These are phyloP conservation scores for Puccinellia tenuiflora DNA, from an alignment of 176 grass and related monocot genomes.

Conservation along the genomic window DNA sequence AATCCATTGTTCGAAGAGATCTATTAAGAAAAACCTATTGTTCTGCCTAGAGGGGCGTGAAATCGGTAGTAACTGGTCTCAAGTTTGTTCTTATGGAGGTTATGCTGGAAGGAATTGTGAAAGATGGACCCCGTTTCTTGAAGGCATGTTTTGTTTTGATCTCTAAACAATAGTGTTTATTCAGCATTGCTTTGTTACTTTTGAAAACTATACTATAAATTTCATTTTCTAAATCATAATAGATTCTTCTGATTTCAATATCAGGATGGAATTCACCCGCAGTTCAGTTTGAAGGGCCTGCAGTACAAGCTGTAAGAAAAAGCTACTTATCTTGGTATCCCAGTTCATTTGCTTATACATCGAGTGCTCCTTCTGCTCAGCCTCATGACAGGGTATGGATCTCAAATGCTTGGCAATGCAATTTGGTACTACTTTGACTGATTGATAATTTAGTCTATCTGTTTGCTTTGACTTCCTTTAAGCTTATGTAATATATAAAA, in stretches of 20 bases:
- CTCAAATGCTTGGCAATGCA: conserved; percentile 4
- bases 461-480: conserved; percentile 12
- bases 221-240: conserved; percentile 1
- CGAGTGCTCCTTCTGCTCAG: conserved; percentile 63
- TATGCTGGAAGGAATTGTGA: conserved; percentile 73
- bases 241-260: conserved; percentile 29
- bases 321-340: conserved; percentile 71
- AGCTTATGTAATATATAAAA: too few species aligned
- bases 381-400: conserved; percentile 74
- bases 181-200: conserved; percentile 6
- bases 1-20: conserved; percentile 32
- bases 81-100: conserved; percentile 42
- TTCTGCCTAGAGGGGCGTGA: conserved; percentile 78
- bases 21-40: conserved; percentile 64
- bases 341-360: conserved; percentile 90
- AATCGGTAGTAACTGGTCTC: conserved; percentile 65
- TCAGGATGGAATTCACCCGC: conserved; percentile 90
- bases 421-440: conserved; percentile 8
- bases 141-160: conserved; percentile 45
- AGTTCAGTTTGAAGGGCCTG: conserved; percentile 85
- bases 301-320: conserved; percentile 47
- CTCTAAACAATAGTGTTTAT: conserved; percentile 10
- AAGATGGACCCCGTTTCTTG: conserved; percentile 80
- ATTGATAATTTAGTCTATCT: neutral
- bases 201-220: conserved; percentile 1